Base-by-base conservation (phyloP, 805 yeast species). In the Candida maltosa region DNA sequence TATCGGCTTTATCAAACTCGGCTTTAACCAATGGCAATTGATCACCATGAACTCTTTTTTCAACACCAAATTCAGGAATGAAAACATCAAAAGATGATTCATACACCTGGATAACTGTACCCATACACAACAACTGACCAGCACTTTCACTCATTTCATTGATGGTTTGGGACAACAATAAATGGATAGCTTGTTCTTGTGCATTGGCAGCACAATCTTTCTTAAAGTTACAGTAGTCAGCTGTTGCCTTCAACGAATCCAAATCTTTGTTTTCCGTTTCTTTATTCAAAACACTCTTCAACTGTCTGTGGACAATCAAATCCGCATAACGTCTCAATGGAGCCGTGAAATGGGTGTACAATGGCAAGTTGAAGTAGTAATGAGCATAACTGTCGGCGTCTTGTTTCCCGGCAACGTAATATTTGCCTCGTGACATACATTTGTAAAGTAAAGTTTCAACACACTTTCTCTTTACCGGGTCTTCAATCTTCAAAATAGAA, bases 31-130 rank as follows among this genome's bases (percentile, higher is more conserved):
- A 69, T 8, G 97, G 97, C 37, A 93, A 69, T 61, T 93, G 97
- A 61, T 93, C 98, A 18, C 97, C 97, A 53, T 93, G 98, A 16
- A 89, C 96, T 51, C 97, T 74, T 60, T 89, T 89, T 56, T 89
- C 97, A 48, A 89, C 84, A 29, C 97, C 97, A 63, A 88, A 83
- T 46, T 87, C 96, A 2, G 96, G 96, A 42, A 89, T 70, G 46
- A 84, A 77, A 3, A 89, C 91, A 58, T 93, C 98, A 63, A 93
- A 93, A 2, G 97, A 87, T 1, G 96, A 86, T 60, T 93, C 97
- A 57, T 91, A 89, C 7, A 91, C 97, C 58, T 88, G 96, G 17
- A 87, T 62, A 12, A 91, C 93, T 11, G 87, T 78, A 11, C 95
- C 97, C 76, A 81, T 79, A 26, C 88, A 79, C 44, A 91, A 70